A percentile compares a stretch with the other conserved stretches of the same genome.
These are phyloP conservation scores for Xylariaceae sp. DNA, from an alignment of 2,329 filamentous ascomycete genomes.

Conservation along the genomic window DNA sequence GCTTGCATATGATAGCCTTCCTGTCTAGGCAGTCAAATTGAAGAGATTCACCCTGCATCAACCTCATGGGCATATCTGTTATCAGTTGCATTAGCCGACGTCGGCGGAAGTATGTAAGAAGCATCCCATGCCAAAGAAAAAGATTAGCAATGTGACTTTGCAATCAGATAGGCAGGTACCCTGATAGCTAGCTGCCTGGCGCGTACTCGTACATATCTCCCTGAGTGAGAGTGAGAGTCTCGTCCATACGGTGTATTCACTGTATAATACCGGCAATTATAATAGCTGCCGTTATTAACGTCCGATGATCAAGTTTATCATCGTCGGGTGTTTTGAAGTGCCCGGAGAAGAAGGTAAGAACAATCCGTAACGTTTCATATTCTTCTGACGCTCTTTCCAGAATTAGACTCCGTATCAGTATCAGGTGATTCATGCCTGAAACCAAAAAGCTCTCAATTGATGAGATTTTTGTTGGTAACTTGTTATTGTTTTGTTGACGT, in stretches of 20 bases:
- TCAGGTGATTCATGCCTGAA: background rate
- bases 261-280: background rate
- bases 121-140: background rate
- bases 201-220: background rate
- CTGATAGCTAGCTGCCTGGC: background rate
- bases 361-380: background rate
- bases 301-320: background rate
- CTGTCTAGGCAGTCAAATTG: background rate
- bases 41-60: background rate
- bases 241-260: background rate
- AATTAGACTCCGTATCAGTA: background rate
- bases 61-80: background rate
- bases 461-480: background rate
- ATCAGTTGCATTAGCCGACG: background rate
- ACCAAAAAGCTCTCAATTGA: background rate
- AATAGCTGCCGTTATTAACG: background rate
- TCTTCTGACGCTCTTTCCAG: background rate
- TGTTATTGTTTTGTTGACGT: background rate
- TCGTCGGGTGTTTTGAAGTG: background rate
- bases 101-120: background rate
- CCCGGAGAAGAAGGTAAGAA: background rate
- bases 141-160: background rate
- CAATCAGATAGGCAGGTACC: background rate
- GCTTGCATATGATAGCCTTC: background rate
- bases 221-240: no score